Evolutionary conservation across 306 rosid genomes (phyloP).

Genomic region (Lablab purpureus): DNA sequence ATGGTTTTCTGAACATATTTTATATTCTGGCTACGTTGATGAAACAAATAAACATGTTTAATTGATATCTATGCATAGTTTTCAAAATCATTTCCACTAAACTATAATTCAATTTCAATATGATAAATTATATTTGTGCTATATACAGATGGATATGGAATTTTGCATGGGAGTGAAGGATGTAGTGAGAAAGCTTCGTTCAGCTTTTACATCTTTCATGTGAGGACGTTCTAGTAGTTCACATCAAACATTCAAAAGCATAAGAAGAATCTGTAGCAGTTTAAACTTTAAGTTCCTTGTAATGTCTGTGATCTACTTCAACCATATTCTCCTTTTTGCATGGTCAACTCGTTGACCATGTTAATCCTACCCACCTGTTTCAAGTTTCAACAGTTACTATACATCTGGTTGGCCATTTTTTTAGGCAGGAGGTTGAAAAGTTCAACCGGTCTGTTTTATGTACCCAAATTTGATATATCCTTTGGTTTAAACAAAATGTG

Average conservation of each 20-base stretch:
- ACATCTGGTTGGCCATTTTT: slow-evolving; percentile 45
- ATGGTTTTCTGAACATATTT: background rate
- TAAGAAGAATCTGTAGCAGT: slow-evolving; percentile 33
- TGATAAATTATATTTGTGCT: background rate
- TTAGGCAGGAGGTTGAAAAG: slow-evolving; percentile 49
- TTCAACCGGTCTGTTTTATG: slow-evolving; percentile 41
- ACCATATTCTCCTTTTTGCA: slow-evolving; percentile 60
- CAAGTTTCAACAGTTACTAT: slow-evolving; percentile 46
- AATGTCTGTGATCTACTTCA: slow-evolving; percentile 48
- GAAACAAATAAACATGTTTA: background rate
- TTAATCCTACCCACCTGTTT: slow-evolving; percentile 50
- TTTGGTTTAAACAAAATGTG: slow-evolving; percentile 34
- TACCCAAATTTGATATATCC: slow-evolving; percentile 37
- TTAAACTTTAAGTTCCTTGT: slow-evolving; percentile 44
- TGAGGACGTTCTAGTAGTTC: slow-evolving; percentile 42
- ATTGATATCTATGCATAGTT: background rate
- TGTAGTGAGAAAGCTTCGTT: slow-evolving; percentile 71
- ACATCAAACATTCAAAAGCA: slow-evolving; percentile 34
- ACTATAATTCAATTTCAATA: background rate
- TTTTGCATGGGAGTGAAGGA: slow-evolving; percentile 74
- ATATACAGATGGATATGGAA: slow-evolving; percentile 76
- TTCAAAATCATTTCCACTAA: background rate
- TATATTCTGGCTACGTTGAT: background rate
- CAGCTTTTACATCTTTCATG: slow-evolving; percentile 61
- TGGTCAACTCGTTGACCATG: slow-evolving; percentile 65